Conservation (phyloP, 2,329 filamentous ascomycete genomes). For the Botrytis fabae region DNA sequence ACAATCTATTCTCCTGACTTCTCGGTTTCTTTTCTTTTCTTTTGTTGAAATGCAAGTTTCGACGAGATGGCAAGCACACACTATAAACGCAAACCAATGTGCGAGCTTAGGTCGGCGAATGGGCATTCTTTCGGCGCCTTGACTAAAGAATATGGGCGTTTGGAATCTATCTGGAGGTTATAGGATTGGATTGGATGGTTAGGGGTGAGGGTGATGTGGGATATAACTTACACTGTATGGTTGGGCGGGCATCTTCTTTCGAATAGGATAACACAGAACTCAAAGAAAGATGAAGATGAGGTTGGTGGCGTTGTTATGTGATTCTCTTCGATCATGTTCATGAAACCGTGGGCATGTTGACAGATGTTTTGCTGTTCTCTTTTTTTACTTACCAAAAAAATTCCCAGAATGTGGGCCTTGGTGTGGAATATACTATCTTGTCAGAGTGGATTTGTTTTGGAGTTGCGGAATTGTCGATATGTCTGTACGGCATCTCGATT, state of each 20-base stretch:
- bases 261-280: slow-evolving; percentile 8
- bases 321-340: background rate
- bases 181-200: background rate
- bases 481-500: background rate
- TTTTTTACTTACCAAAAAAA: background rate
- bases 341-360: background rate
- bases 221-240: slow-evolving; percentile 4
- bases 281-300: slow-evolving; percentile 44
- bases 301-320: slow-evolving; percentile 9
- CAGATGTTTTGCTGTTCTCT: background rate
- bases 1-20: background rate
- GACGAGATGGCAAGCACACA: background rate
- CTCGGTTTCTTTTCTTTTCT: background rate
- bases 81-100: slow-evolving; percentile 1
- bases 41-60: background rate
- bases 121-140: slow-evolving; percentile 3
- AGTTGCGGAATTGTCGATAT: slow-evolving; percentile 9
- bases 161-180: slow-evolving; percentile 8
- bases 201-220: background rate
- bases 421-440: background rate
- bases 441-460: slow-evolving; percentile 5
- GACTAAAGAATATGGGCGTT: slow-evolving; percentile 16
- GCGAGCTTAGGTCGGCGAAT: background rate
- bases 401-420: background rate
- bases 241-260: slow-evolving; percentile 9